phyloP scores from a whole-genome alignment of 2,329 filamentous ascomycete genomes.

The Meredithiella fracta region DNA sequence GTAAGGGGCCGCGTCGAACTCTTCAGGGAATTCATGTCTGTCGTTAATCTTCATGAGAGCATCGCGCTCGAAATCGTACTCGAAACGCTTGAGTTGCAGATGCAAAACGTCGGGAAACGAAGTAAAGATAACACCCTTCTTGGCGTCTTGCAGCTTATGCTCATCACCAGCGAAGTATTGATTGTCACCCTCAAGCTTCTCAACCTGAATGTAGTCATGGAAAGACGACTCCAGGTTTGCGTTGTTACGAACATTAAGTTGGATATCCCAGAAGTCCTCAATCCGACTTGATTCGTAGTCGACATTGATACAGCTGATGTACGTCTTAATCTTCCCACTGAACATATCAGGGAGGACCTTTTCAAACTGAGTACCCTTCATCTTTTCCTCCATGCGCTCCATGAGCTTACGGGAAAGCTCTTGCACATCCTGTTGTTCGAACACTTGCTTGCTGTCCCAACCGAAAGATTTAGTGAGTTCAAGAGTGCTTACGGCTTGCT shows the following conservation, averaged over 20 bases:
- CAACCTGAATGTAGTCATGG: slow-evolving; percentile 87
- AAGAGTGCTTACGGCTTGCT: slow-evolving; percentile 68
- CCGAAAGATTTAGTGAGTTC: slow-evolving; percentile 94
- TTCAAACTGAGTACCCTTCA: slow-evolving; percentile 90
- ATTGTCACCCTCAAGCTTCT: slow-evolving; percentile 95
- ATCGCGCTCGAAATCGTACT: slow-evolving; percentile 91
- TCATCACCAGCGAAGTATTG: slow-evolving; percentile 89
- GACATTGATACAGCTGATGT: slow-evolving; percentile 96
- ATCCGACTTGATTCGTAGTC: slow-evolving; percentile 90
- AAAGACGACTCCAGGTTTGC: slow-evolving; percentile 88
- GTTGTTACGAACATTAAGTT: slow-evolving; percentile 90
- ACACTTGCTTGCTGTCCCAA: slow-evolving; percentile 95
- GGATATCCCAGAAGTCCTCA: slow-evolving; percentile 98
- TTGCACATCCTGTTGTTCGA: slow-evolving; percentile 97
- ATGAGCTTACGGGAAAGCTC: slow-evolving; percentile 92
- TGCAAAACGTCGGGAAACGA: slow-evolving; percentile 89
- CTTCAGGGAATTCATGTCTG: slow-evolving; percentile 74
- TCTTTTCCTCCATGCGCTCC: slow-evolving; percentile 91
- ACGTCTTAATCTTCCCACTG: slow-evolving; percentile 95
- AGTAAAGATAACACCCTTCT: slow-evolving; percentile 95
- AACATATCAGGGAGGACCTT: slow-evolving; percentile 83
- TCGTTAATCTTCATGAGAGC: slow-evolving; percentile 99
- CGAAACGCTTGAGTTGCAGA: slow-evolving; percentile 89
- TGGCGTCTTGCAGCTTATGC: slow-evolving; percentile 84
- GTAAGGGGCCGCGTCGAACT: slow-evolving; percentile 72